Base-by-base conservation (phyloP, 768 basidiomycete species). In the Tulasnella sp. region DNA sequence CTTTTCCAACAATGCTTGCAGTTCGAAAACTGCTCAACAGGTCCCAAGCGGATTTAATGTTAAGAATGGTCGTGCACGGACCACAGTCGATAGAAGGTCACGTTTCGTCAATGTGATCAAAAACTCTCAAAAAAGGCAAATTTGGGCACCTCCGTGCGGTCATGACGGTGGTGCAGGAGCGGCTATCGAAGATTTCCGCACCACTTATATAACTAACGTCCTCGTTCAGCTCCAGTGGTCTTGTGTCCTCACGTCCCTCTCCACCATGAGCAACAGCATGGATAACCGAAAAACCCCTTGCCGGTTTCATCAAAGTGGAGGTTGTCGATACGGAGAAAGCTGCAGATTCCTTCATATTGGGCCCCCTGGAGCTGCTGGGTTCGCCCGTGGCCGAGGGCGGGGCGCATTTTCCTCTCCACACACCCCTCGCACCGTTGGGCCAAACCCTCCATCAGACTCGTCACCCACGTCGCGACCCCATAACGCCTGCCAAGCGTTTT, bases 401-500 rank as follows among this genome's bases (percentile, higher is more conserved):
- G 46, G 46, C 1, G 46, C 46, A 20, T 20, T 20, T 61, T 7
- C 57, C 5, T 13, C 57, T 5, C 29, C 57, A 29, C 23, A 61
- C 57, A 29, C 29, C 57, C 23, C 57, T 23, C 57, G n/a, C n/a
- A 61, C 23, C 26, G 57, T 23, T 26, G 57, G 11, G 44, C 42
- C 32, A 44, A 84, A 57, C 79, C 39, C 55, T 32, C 76, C 39
- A 77, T 55, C 81, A 61, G 42, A 55, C 29, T 77, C 39, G 76
- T 55, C 81, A 69, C 51, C 29, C 42, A 57, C 79, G 40, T 32
- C 74, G 15, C 78, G 77, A 32, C 86, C 86, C 4, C 79, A 39
- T 29, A 88, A 88, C 2, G 83, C 85, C 10, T 90, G 89, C 82
- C 82, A 79, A 35, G 86, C 82, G 80, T 90, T 83, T 81, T 90